Conservation (phyloP, 805 yeast genomes). For the Monosporozyma unispora region DNA sequence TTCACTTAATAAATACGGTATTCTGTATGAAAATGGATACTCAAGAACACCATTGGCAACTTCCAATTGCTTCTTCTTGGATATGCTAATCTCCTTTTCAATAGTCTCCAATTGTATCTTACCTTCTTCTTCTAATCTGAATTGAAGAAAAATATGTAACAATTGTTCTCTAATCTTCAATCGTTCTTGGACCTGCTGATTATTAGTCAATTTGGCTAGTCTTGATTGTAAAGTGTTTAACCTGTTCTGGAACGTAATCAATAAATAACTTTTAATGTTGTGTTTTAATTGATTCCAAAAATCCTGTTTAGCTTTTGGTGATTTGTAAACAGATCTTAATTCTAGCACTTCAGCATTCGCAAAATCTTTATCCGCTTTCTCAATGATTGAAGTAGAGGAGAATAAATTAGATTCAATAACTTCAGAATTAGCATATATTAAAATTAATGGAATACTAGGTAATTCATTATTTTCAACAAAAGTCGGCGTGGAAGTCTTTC, state of each 20-base stretch:
- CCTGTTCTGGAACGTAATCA: slow-evolving; percentile 24
- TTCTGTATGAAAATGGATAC: slow-evolving; percentile 12
- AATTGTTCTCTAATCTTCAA: slow-evolving; percentile 18
- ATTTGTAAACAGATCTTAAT: slow-evolving; percentile 27
- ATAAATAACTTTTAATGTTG: slow-evolving; percentile 15
- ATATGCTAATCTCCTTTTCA: slow-evolving; percentile 6
- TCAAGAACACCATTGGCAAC: slow-evolving; percentile 16
- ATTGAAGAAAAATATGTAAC: slow-evolving; percentile 19
- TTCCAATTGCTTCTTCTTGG: slow-evolving; percentile 5
- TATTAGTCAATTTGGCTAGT: slow-evolving; percentile 4
- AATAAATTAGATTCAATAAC: slow-evolving; percentile 26
- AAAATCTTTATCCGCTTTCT: slow-evolving; percentile 28
- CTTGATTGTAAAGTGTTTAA: slow-evolving; percentile 8
- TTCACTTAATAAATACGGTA: slow-evolving; percentile 7
- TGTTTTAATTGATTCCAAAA: slow-evolving; percentile 25
- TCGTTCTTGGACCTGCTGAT: slow-evolving; percentile 8
- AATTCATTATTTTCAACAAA: not conserved
- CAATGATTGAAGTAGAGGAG: slow-evolving; percentile 25
- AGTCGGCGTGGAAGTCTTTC: not conserved
- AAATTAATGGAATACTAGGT: slow-evolving; percentile 15
- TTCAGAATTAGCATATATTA: slow-evolving; percentile 25
- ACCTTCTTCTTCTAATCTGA: slow-evolving; percentile 24
- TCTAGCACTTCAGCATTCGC: slow-evolving; percentile 24
- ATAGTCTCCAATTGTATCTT: slow-evolving; percentile 13
- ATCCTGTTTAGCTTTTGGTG: slow-evolving; percentile 22